Evolutionary conservation across 257 asterid genomes (phyloP).

Genomic region (Ilex asprella): DNA sequence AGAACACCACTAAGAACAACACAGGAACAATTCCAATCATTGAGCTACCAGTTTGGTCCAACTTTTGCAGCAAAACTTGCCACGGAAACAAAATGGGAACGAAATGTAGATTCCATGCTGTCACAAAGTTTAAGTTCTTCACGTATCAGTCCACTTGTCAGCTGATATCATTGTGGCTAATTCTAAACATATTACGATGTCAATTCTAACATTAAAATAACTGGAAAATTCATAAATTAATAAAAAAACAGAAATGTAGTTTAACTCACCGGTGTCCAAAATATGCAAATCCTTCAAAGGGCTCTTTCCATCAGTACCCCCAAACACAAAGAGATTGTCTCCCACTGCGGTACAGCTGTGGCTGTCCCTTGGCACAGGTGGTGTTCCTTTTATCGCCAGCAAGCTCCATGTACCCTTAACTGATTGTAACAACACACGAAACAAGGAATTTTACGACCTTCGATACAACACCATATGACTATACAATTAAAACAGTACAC

Average conservation of each 20-base stretch:
- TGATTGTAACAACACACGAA: conserved; percentile 27
- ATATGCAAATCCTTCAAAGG: conserved; percentile 79
- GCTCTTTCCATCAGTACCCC: conserved; percentile 87
- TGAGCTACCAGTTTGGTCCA: not conserved
- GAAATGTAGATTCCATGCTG: too few species aligned
- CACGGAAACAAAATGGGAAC: not conserved
- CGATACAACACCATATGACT: not conserved
- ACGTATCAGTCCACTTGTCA: too few species aligned
- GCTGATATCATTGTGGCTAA: too few species aligned
- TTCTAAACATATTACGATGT: too few species aligned
- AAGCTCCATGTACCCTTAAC: conserved; percentile 72
- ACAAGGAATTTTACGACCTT: conserved; percentile 5
- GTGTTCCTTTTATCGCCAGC: conserved; percentile 53
- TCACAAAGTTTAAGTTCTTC: too few species aligned
- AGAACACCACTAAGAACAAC: not conserved
- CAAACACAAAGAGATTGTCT: conserved; percentile 72
- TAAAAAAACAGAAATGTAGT: conserved; percentile 9
- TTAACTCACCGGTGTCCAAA: conserved; percentile 70
- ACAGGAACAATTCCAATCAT: not conserved
- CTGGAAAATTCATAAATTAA: not conserved
- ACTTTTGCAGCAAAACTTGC: not conserved
- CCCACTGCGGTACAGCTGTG: conserved; percentile 93
- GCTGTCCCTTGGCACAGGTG: conserved; percentile 86
- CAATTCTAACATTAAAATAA: not conserved
- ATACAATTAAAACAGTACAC: not conserved